Base-by-base conservation (phyloP, 2,329 filamentous ascomycete species). In the Nectriaceae sp. region DNA sequence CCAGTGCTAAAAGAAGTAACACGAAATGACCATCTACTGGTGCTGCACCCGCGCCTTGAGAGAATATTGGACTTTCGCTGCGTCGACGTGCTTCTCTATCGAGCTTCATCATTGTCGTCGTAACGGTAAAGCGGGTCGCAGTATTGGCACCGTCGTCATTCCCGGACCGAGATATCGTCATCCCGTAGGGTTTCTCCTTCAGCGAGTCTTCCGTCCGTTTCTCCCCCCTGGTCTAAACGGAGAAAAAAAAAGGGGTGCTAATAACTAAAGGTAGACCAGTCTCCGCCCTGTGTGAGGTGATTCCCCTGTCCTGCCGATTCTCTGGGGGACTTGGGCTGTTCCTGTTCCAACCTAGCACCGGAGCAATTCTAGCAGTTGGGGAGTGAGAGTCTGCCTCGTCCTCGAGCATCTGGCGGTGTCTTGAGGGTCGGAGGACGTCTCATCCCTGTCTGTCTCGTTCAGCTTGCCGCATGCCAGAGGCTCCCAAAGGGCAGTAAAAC, bases 91-190 rank as follows among this genome's bases (percentile, higher is more conserved):
- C 11, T 18, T 37, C 16, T 10, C 16, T 37, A 6, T 11, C 16
- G 16, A 37, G 16, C 10, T 37, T 37, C 33, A 37, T 37, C 33
- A 37, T 11, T 16, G 33, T 18, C 33, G 10, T 37, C 33, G 33
- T 37, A 16, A 16, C 33, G 6, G 16, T 37, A 37, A 11, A 11
- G 16, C 16, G 33, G 33, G 16, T 6, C 10, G 33, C 26, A 24
- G 31, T 22, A 48, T 51, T 49, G 45, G 38, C 49, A 52, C 48
- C 46, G 39, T 44, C 49, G 49, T 52, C 43, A 24, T 41, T 39
- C 26, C 40, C 50, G 11, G 6, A 11, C 24, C 35, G 46, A 31
- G 38, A 46, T 52, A 52, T 58, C 50, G 56, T 53, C 59, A 59
- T 62, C 53, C 51, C 51, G 55, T 53, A 44, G 52, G 31, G 31